phyloP scores from a whole-genome alignment of 2,329 filamentous ascomycete genomes.

The Xylaria sp. region DNA sequence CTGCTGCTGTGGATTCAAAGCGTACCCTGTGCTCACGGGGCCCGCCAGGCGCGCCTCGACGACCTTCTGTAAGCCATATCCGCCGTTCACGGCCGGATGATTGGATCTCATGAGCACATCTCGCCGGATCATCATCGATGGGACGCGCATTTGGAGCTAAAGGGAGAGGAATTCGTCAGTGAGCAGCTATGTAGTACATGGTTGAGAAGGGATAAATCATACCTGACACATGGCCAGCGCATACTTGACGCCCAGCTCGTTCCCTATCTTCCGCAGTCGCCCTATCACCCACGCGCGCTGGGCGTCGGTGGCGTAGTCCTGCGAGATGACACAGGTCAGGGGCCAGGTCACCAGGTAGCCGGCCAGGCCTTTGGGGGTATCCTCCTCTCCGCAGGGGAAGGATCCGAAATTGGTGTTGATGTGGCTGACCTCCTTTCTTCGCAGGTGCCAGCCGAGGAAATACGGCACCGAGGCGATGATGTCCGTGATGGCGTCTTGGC shows the following conservation, averaged over 20 bases:
- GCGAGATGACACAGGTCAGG: slow-evolving; percentile 61
- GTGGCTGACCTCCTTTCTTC: slow-evolving; percentile 51
- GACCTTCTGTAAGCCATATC: slow-evolving; percentile 57
- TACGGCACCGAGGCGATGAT: slow-evolving; percentile 71
- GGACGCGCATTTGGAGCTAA: slow-evolving; percentile 67
- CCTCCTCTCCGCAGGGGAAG: slow-evolving; percentile 62
- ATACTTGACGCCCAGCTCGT: slow-evolving; percentile 67
- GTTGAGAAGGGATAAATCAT: slow-evolving; percentile 34
- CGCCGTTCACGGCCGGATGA: slow-evolving; percentile 51
- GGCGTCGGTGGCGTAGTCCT: slow-evolving; percentile 68
- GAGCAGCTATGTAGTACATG: not conserved
- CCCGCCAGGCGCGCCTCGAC: slow-evolving; percentile 53
- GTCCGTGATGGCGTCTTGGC: slow-evolving; percentile 64
- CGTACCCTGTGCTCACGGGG: slow-evolving; percentile 48
- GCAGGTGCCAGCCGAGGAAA: slow-evolving; percentile 67
- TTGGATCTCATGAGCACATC: slow-evolving; percentile 61
- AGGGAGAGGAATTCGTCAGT: not conserved
- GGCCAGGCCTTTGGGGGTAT: slow-evolving; percentile 62
- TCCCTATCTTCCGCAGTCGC: slow-evolving; percentile 63
- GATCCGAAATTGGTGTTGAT: slow-evolving; percentile 52
- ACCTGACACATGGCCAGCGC: slow-evolving; percentile 65
- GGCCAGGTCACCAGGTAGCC: slow-evolving; percentile 71
- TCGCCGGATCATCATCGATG: slow-evolving; percentile 69
- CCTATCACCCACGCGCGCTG: slow-evolving; percentile 67
- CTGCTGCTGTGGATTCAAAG: slow-evolving; percentile 59